Evolutionary conservation across 2,329 filamentous ascomycete genomes (phyloP).

Genomic region (Trichophyton schoenleinii): DNA sequence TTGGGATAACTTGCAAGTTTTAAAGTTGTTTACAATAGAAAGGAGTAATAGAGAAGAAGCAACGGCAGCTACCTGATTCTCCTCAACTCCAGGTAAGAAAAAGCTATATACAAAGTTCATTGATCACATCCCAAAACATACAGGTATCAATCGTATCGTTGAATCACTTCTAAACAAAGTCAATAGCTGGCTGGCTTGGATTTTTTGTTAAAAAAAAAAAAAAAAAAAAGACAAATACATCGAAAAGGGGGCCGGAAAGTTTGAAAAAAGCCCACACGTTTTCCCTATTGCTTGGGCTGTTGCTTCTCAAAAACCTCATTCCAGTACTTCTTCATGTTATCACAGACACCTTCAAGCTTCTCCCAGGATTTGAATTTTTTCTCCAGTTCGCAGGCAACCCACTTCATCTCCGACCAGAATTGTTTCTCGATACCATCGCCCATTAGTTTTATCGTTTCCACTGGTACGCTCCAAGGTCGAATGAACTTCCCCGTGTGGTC

Average conservation of each 20-base stretch:
- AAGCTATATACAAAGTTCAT: not conserved
- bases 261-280: not conserved
- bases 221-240: not conserved
- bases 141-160: not conserved
- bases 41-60: not conserved
- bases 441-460: constrained; percentile 21
- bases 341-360: constrained; percentile 23
- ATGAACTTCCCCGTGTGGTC: constrained; percentile 23
- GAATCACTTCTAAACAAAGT: not conserved
- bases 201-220: not conserved
- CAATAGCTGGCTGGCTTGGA: not conserved
- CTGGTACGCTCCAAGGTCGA: constrained; percentile 23
- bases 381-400: constrained; percentile 29
- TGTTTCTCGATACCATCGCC: constrained; percentile 26
- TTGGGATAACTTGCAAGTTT: not conserved
- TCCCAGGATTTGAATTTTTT: constrained; percentile 23
- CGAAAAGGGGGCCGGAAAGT: not conserved
- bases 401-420: constrained; percentile 30
- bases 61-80: not conserved
- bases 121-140: not conserved
- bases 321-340: constrained; percentile 24
- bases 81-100: not conserved
- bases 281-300: constrained; percentile 1
- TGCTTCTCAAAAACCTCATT: constrained; percentile 21
- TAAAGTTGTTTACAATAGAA: not conserved